Evolutionary conservation across 352 stramenopile genomes (phyloP).

Genomic region (Lagenidium giganteum): DNA sequence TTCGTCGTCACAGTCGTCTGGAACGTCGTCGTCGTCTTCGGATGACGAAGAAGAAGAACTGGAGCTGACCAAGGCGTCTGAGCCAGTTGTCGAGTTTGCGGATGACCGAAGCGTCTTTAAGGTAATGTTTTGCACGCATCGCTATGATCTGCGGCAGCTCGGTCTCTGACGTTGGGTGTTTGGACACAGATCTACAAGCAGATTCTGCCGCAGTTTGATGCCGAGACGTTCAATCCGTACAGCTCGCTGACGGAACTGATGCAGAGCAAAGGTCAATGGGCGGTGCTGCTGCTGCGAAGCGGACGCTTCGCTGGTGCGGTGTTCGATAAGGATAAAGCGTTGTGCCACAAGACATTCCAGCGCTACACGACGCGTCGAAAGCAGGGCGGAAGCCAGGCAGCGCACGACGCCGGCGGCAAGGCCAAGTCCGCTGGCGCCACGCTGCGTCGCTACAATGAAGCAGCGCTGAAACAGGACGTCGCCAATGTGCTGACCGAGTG

Average conservation of each 20-base stretch:
- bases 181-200: slow-evolving; percentile 59
- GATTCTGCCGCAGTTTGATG: slow-evolving; percentile 35
- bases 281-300: slow-evolving; percentile 87
- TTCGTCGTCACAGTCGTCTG: slow-evolving; percentile 37
- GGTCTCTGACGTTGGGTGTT: slow-evolving; percentile 3
- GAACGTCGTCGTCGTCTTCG: slow-evolving; percentile 22
- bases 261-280: slow-evolving; percentile 64
- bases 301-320: slow-evolving; percentile 90
- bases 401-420: slow-evolving; percentile 80
- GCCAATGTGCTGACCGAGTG: slow-evolving; percentile 72
- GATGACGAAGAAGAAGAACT: slow-evolving; percentile 40
- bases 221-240: slow-evolving; percentile 62
- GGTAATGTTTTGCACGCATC: no score
- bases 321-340: slow-evolving; percentile 84
- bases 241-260: slow-evolving; percentile 39
- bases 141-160: not conserved
- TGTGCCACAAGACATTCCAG: slow-evolving; percentile 91
- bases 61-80: slow-evolving; percentile 35
- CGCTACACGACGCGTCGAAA: slow-evolving; percentile 93
- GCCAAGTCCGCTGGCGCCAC: slow-evolving; percentile 92
- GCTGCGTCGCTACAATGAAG: slow-evolving; percentile 90
- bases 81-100: slow-evolving; percentile 78
- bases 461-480: slow-evolving; percentile 88
- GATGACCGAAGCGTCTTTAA: slow-evolving; percentile 76
- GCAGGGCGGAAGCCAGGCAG: slow-evolving; percentile 90